phyloP scores from a whole-genome alignment of 192 early-diverging fungal genomes.

The Gigaspora rosea region DNA sequence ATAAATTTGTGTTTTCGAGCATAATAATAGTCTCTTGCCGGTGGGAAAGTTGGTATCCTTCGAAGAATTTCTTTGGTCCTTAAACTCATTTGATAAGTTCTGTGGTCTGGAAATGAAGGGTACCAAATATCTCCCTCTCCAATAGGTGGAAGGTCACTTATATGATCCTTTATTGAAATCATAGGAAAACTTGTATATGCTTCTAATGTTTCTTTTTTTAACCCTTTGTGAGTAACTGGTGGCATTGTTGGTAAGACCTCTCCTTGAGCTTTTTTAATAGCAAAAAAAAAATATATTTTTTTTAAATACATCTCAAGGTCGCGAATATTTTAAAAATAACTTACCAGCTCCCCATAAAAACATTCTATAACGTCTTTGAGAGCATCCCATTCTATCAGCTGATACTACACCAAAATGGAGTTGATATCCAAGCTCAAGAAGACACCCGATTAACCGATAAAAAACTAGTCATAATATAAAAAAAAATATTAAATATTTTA shows the following conservation, averaged over 20 bases:
- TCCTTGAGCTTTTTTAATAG: slow-evolving; percentile 14
- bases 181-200: slow-evolving; percentile 18
- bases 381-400: slow-evolving; percentile 23
- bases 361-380: slow-evolving; percentile 30
- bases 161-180: slow-evolving; percentile 21
- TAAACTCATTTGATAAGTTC: background rate
- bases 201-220: background rate
- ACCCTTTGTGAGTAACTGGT: slow-evolving; percentile 19
- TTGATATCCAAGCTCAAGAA: slow-evolving; percentile 37
- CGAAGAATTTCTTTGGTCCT: slow-evolving; percentile 9
- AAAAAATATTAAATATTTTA: background rate
- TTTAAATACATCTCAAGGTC: background rate
- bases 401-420: slow-evolving; percentile 32
- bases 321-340: background rate
- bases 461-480: slow-evolving; percentile 6
- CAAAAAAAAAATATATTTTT: background rate
- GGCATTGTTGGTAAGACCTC: slow-evolving; percentile 26
- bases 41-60: background rate
- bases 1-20: background rate
- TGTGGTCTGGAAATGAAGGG: slow-evolving; percentile 24
- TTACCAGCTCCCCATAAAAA: slow-evolving; percentile 42
- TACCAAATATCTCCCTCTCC: slow-evolving; percentile 22
- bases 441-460: slow-evolving; percentile 23
- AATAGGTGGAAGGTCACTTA: slow-evolving; percentile 25
- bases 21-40: slow-evolving; percentile 11